These are phyloP conservation scores for Zygoascus tannicola DNA, from an alignment of 805 yeast genomes.

Conservation along the genomic window DNA sequence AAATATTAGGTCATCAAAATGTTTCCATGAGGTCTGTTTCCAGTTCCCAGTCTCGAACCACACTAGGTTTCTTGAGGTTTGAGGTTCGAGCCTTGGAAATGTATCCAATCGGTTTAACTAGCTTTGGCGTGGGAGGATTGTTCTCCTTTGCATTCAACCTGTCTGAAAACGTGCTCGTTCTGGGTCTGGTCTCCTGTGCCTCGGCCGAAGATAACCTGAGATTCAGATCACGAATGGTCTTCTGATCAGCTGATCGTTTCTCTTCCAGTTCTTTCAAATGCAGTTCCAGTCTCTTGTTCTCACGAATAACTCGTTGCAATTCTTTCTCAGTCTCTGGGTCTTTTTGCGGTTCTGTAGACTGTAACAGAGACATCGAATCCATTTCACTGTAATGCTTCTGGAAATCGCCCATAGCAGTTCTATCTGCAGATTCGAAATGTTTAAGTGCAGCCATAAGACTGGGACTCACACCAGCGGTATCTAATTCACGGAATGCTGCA, in stretches of 20 bases:
- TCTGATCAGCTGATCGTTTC: not conserved
- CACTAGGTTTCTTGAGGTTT: not conserved
- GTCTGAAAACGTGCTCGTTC: not conserved
- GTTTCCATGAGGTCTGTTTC: not conserved
- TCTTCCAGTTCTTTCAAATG: not conserved
- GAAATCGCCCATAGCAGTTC: conserved; percentile 4
- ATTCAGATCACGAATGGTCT: conserved; percentile 6
- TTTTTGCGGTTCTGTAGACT: not conserved
- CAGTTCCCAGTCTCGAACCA: not conserved
- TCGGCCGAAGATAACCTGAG: conserved; percentile 1
- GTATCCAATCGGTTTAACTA: not conserved
- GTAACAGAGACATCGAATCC: conserved; percentile 3
- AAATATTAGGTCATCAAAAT: not conserved
- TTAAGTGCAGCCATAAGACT: not conserved
- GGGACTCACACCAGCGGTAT: not conserved
- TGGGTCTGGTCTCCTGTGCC: not conserved
- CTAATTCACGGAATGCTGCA: not conserved
- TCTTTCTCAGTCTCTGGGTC: not conserved
- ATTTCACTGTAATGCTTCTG: conserved; percentile 1
- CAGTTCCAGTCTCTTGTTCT: not conserved
- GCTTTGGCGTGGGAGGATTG: not conserved
- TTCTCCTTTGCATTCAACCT: not conserved
- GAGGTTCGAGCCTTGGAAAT: not conserved
- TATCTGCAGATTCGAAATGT: conserved; percentile 2
- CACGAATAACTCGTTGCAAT: not conserved